Evolutionary conservation across 1,284 basidiomycete genomes (phyloP).

Genomic region (Naganishia cerealis): DNA sequence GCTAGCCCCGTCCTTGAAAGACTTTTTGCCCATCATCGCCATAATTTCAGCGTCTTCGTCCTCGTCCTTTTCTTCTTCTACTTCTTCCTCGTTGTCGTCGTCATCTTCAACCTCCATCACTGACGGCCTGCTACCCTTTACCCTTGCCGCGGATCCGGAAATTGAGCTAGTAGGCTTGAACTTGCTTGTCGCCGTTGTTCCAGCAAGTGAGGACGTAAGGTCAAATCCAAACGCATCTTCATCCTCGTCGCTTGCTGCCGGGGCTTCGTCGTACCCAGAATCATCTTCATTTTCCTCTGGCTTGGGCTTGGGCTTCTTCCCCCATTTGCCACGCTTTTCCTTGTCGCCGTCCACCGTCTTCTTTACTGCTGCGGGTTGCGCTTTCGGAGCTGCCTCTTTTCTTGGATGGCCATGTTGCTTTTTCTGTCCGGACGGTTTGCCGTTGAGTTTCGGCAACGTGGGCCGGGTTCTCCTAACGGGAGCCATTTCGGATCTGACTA

Average conservation of each 20-base stretch:
- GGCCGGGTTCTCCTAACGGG: constrained; percentile 12
- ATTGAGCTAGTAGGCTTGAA: constrained; percentile 8
- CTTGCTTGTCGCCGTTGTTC: constrained; percentile 19
- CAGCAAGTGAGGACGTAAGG: constrained; percentile 21
- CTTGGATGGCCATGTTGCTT: constrained; percentile 10
- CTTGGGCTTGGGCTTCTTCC: constrained; percentile 54
- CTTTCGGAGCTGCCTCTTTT: constrained; percentile 72
- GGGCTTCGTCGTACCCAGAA: constrained; percentile 33
- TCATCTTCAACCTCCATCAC: constrained; percentile 6
- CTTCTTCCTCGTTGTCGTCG: constrained; percentile 6
- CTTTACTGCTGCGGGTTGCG: constrained; percentile 1
- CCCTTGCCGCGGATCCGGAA: background rate
- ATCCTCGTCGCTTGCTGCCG: constrained; percentile 25
- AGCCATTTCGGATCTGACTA: background rate
- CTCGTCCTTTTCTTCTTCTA: constrained; percentile 22
- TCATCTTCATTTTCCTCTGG: constrained; percentile 60
- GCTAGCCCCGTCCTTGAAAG: constrained; percentile 34
- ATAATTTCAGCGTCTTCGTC: constrained; percentile 34
- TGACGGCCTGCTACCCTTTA: background rate
- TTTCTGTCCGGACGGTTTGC: constrained; percentile 25
- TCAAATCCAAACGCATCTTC: constrained; percentile 23
- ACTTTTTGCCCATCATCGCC: constrained; percentile 32
- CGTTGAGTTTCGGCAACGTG: constrained; percentile 25
- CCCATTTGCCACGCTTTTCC: constrained; percentile 58
- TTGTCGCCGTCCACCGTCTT: constrained; percentile 54